Evolutionary conservation across 208 protist species (phyloP), one percentile per base, ranked within the genome.

Genomic region (Leishmania mexicana): DNA sequence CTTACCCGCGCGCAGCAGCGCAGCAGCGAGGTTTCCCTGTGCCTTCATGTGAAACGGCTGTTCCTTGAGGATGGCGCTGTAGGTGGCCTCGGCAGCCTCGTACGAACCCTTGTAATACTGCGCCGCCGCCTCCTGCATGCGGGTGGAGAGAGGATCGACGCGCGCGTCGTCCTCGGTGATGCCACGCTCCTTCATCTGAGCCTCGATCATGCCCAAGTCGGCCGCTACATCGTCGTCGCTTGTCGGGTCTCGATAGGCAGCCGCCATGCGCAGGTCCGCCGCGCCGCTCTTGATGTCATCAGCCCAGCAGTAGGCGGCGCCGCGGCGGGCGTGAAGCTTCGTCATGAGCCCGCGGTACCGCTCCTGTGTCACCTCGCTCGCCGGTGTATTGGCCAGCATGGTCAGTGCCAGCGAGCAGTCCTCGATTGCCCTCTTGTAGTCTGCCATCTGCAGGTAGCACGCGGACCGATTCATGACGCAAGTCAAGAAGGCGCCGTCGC

Each of bases 401-500:
- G 93, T 96, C 54, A 98, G 87, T 15, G 94, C 91, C 42, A 98
- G 83, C 42, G 90, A 93, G 86, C 94, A 97, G 88, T 98, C 96
- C 81, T 98, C 96, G 58, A 96, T 88, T 38, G 90, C 90, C 53
- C 83, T 83, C 72, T 93, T 93, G 85, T 93, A 98, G 70, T 96
- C 90, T 72, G 84, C 88, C 70, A 97, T 83, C 62, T 93, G 92
- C 53, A 98, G 88, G 77, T 90, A 94, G 81, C 94, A 97, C 1
- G 94, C 96, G 47, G 94, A 90, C 51, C 96, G 90, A 85, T 98
- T 98, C 87, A 92, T 94, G 54, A 98, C 90, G 78, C 94, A 97
- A 3, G 93, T 94, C 53, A 98, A 78, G 85, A 98, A 98, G 38
- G 93, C 93, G 62, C 94, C 94, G 84, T 98, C 96, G 58, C 96